Evolutionary conservation across 108 stramenopile genomes (phyloP), one percentile per base, ranked within the genome.

Genomic region (Cyclotella atomus): DNA sequence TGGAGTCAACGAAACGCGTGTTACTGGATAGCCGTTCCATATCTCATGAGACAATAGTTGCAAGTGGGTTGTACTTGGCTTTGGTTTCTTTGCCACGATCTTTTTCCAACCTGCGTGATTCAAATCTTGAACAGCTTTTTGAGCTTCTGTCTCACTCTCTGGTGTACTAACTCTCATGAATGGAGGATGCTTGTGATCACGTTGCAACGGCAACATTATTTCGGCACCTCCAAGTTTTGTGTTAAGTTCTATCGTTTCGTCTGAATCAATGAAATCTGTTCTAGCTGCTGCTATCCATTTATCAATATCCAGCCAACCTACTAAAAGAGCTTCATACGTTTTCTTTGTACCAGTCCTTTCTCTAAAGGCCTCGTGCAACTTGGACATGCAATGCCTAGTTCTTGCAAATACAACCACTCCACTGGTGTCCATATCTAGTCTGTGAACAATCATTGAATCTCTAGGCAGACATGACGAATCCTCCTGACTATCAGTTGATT

Each of bases 351-450:
- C n/a, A 70, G 50, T 56, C 33, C 57, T 71, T 33, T 89, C 73
- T 29, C 85, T 83, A 65, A 92, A 92, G 16, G 83, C 77, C 2
- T 65, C 73, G 56, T 92, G 91, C 32, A 92, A 50, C 29, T 75
- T 55, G 10, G 73, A 72, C 69, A 90, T 78, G 16, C 85, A 86
- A 15, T 65, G 35, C 28, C 84, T 32, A 0, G 76, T 75, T 15
- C 87, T 70, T 10, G 91, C 91, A 71, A 84, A 92, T n/a, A 87
- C 84, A 17, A 92, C 69, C 21, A 92, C 68, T 5, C 91, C 91
- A 65, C 76, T 79, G 6, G 91, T 92, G 28, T 87, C 91, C 91
- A 92, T 92, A 70, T 92, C 91, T n/a, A 92, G 60, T 25, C 91
- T 84, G 66, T 92, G 91, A 29, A 88, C 87, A 20, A 92, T 81